phyloP scores from a whole-genome alignment of 2,329 filamentous ascomycete species.

The Sphaerostilbella broomeana region DNA sequence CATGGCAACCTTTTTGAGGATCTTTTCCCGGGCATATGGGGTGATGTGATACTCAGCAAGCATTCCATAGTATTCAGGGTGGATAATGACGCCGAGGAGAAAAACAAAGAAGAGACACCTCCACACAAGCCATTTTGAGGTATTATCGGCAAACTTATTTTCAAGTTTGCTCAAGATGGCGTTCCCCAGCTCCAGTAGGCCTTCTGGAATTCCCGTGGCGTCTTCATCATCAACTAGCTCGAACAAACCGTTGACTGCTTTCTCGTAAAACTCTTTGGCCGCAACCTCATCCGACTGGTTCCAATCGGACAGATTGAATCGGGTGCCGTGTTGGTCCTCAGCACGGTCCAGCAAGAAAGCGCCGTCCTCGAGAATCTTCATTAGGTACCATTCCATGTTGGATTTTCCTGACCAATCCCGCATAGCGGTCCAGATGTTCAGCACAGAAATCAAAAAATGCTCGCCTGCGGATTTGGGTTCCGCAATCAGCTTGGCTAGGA shows the following conservation, averaged over 20 bases:
- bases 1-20: slow-evolving; percentile 71
- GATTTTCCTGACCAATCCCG: slow-evolving; percentile 84
- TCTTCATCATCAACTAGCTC: slow-evolving; percentile 80
- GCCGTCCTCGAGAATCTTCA: slow-evolving; percentile 89
- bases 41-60: slow-evolving; percentile 90
- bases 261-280: slow-evolving; percentile 82
- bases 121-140: slow-evolving; percentile 76
- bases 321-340: slow-evolving; percentile 67
- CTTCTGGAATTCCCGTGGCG: slow-evolving; percentile 76
- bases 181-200: slow-evolving; percentile 75
- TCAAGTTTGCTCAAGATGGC: slow-evolving; percentile 75
- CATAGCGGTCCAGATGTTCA: slow-evolving; percentile 83
- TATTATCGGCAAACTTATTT: slow-evolving; percentile 63
- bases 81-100: slow-evolving; percentile 73
- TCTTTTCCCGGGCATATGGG: slow-evolving; percentile 80
- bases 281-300: slow-evolving; percentile 73
- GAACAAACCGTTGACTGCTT: slow-evolving; percentile 74
- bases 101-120: slow-evolving; percentile 92
- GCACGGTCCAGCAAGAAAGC: slow-evolving; percentile 83
- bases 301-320: slow-evolving; percentile 65
- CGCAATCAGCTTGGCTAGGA: slow-evolving; percentile 75
- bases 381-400: slow-evolving; percentile 88
- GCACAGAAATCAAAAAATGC: slow-evolving; percentile 72
- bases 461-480: slow-evolving; percentile 71
- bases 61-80: slow-evolving; percentile 74